Percentiles rank a stretch among this genome's conserved stretches.
Conservation (phyloP, 2,329 filamentous ascomycete species). For the Dothideomycetes sp. region DNA sequence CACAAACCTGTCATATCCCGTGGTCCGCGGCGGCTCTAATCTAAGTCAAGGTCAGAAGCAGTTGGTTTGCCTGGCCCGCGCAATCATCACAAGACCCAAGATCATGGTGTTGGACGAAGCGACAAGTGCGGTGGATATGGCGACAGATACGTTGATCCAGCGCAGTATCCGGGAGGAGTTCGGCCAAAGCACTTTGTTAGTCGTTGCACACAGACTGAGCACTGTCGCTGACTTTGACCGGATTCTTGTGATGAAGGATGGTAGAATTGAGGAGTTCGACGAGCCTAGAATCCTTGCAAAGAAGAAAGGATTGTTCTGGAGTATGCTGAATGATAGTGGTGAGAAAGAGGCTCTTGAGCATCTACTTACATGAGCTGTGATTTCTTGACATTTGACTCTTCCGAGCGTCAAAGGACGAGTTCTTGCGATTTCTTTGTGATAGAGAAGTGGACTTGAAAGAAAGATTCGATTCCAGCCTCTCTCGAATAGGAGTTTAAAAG, state of each 20-base stretch:
- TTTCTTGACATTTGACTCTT: too few species aligned
- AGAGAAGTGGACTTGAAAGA: too few species aligned
- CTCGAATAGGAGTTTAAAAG: too few species aligned
- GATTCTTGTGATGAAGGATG: not conserved
- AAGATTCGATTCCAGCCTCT: too few species aligned
- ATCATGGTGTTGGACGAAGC: constrained; percentile 59
- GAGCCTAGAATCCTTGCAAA: not conserved
- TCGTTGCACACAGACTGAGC: constrained; percentile 51
- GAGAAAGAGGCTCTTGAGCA: too few species aligned
- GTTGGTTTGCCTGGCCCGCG: constrained; percentile 53
- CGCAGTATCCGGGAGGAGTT: constrained; percentile 48
- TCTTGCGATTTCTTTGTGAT: too few species aligned
- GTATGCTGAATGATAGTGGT: not conserved
- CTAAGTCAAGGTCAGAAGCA: constrained; percentile 57
- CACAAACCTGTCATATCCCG: constrained; percentile 41
- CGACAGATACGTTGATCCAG: constrained; percentile 49
- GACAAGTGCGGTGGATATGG: constrained; percentile 54
- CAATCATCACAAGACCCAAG: constrained; percentile 49
- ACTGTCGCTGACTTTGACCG: not conserved
- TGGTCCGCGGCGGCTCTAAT: constrained; percentile 53
- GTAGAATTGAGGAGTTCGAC: not conserved
- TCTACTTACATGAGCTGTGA: too few species aligned
- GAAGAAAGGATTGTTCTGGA: not conserved
- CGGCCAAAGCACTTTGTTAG: constrained; percentile 53
- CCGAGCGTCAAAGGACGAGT: too few species aligned